A percentile compares a stretch with the other conserved stretches of the same genome.
phyloP scores from a whole-genome alignment of 371 early-diverging fungal species.

The Sporodiniella umbellata region DNA sequence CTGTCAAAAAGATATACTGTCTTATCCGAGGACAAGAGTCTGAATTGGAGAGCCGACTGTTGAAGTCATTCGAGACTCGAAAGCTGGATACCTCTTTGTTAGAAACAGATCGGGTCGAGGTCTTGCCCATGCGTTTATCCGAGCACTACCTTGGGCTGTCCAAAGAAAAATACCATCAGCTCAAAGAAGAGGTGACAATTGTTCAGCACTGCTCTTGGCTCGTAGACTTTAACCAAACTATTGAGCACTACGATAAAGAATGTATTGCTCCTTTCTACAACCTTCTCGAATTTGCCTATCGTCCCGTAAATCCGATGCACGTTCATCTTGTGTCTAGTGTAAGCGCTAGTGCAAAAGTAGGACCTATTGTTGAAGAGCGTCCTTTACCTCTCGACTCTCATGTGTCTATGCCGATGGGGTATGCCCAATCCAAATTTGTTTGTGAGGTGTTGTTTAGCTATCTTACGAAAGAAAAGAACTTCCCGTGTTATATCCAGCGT shows the following conservation, averaged over 20 bases:
- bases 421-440: slow-evolving; percentile 39
- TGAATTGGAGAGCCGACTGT: slow-evolving; percentile 13
- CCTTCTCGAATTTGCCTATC: slow-evolving; percentile 30
- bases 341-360: slow-evolving; percentile 10
- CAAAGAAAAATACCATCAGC: slow-evolving; percentile 10
- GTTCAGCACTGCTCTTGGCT: slow-evolving; percentile 32
- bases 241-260: slow-evolving; percentile 28
- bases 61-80: slow-evolving; percentile 19
- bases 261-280: slow-evolving; percentile 28
- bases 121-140: slow-evolving; percentile 8
- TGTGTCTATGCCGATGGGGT: slow-evolving; percentile 33
- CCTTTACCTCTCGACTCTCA: slow-evolving; percentile 16
- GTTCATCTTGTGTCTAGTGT: slow-evolving; percentile 31
- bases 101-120: slow-evolving; percentile 5
- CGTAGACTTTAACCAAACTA: slow-evolving; percentile 29
- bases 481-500: slow-evolving; percentile 34
- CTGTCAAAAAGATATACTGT: slow-evolving; percentile 25
- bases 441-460: slow-evolving; percentile 26
- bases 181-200: slow-evolving; percentile 26
- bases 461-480: slow-evolving; percentile 21
- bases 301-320: slow-evolving; percentile 19
- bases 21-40: slow-evolving; percentile 20
- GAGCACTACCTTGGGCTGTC: slow-evolving; percentile 22
- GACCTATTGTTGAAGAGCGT: slow-evolving; percentile 15
- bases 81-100: slow-evolving; percentile 15